A percentile compares a stretch with the other conserved stretches of the same genome.
phyloP scores from a whole-genome alignment of 257 asterid genomes.

The Solanum gracilifrons region DNA sequence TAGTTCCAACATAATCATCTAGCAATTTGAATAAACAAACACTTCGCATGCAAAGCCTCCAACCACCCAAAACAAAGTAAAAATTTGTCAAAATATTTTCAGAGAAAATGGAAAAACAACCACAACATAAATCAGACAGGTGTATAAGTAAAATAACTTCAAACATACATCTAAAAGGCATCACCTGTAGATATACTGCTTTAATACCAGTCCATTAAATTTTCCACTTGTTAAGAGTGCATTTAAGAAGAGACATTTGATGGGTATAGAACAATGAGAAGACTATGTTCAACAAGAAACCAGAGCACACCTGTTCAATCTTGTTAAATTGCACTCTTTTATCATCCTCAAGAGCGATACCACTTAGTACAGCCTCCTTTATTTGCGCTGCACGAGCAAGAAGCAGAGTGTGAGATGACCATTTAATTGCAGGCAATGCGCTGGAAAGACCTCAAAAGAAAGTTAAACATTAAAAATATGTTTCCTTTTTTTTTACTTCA shows the following conservation, averaged over 20 bases:
- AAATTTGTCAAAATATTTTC: background rate
- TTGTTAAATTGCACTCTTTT: slow-evolving; percentile 80
- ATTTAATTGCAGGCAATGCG: background rate
- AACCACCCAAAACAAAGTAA: background rate
- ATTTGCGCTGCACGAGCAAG: slow-evolving; percentile 53
- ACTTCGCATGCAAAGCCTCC: background rate
- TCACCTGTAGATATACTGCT: background rate
- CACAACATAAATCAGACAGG: background rate
- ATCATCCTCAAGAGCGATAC: slow-evolving; percentile 87
- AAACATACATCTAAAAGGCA: background rate
- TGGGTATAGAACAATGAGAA: background rate
- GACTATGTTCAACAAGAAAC: background rate
- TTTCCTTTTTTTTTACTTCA: background rate
- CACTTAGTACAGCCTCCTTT: slow-evolving; percentile 88
- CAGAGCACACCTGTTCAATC: slow-evolving; percentile 62
- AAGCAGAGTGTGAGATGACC: slow-evolving; percentile 4
- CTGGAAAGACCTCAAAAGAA: background rate
- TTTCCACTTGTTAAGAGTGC: background rate
- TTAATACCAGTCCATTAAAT: background rate
- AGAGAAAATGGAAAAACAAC: background rate
- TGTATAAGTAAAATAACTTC: background rate
- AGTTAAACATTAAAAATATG: background rate
- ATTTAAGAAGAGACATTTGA: background rate
- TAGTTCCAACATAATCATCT: background rate
- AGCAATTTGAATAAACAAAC: background rate